Evolutionary conservation across 2,329 filamentous ascomycete species (phyloP).

Genomic region (Diaporthe vaccinii): DNA sequence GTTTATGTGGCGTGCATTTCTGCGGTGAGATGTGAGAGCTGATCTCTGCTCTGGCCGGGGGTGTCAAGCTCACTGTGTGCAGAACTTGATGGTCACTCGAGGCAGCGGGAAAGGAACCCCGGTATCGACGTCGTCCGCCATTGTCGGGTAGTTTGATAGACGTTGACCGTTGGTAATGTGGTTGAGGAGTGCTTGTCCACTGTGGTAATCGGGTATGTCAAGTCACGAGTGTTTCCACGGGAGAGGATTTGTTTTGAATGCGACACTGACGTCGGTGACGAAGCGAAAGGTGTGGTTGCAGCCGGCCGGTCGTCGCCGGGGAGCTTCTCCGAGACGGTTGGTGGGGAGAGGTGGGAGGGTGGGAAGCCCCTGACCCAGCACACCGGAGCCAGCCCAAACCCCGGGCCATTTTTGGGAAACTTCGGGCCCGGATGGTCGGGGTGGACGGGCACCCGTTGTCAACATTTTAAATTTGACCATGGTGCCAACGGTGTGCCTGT

Average conservation of each 20-base stretch:
- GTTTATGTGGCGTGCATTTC: not conserved
- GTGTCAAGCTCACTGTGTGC: slow-evolving; percentile 67
- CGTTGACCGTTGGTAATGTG: not conserved
- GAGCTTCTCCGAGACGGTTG: not conserved
- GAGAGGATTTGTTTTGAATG: not conserved
- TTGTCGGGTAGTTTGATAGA: slow-evolving; percentile 40
- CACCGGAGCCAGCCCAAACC: slow-evolving; percentile 5
- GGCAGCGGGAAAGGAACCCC: slow-evolving; percentile 65
- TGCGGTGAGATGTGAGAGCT: not conserved
- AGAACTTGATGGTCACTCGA: slow-evolving; percentile 89
- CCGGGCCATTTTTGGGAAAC: not conserved
- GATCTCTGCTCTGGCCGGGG: not conserved
- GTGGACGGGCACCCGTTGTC: not conserved
- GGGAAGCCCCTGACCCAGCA: slow-evolving; percentile 23
- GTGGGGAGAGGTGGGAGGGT: slow-evolving; percentile 6
- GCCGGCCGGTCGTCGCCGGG: slow-evolving; percentile 11
- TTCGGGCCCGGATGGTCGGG: not conserved
- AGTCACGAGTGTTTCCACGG: not conserved
- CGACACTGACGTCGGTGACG: not conserved
- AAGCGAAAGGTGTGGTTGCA: slow-evolving; percentile 22
- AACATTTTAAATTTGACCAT: not conserved
- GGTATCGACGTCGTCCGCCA: slow-evolving; percentile 41
- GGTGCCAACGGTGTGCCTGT: not conserved
- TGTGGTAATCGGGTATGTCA: not conserved
- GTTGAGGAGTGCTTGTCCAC: not conserved